Evolutionary conservation across 1,139 yeast species (phyloP), one percentile per base, ranked within the genome.

Genomic region (Debaryomyces coudertii): DNA sequence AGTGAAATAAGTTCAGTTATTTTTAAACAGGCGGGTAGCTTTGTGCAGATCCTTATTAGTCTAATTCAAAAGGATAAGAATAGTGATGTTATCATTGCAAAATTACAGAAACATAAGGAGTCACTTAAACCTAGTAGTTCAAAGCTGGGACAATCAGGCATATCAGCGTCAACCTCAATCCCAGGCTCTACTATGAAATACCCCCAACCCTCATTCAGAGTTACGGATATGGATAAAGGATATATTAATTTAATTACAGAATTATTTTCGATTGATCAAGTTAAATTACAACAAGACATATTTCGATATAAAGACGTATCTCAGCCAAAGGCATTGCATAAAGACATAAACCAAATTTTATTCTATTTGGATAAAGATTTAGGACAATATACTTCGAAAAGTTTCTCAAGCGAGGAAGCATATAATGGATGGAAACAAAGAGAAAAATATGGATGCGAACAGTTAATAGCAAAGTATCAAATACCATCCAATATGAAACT

Each of bases 21-120:
- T 0, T 83, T 80, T 53, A 62, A 67, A 27, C 89, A 85, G 48
- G 78, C 88, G 0, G 73, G 75, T 8, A 66, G 68, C 12, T 87
- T 87, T 62, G 83, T 85, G 28, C 68, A 75, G 33, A 67, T 86
- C 18, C 62, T 87, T 24, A 73, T 83, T 7, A 63, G 66, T 3
- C 60, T 82, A 7, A 72, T 83, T 11, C 68, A 60, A 34, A 73
- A 75, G 20, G 77, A 73, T 44, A 75, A 71, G 51, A 73, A 76
- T 44, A 53, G 69, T n/a, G 73, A 72, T 15, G 63, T 61, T 1
- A 64, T 79, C 22, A 70, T 73, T 25, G 55, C 68, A 41, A 76
- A 76, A 54, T 64, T 83, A 45, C 58, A 68, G 46, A 77, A 73
- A 36, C 76, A 71, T 55, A 73, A 68, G 56, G 68, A 67, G 30